phyloP scores from a whole-genome alignment of 2,329 filamentous ascomycete genomes.

The Atkinsonella hypoxylon region DNA sequence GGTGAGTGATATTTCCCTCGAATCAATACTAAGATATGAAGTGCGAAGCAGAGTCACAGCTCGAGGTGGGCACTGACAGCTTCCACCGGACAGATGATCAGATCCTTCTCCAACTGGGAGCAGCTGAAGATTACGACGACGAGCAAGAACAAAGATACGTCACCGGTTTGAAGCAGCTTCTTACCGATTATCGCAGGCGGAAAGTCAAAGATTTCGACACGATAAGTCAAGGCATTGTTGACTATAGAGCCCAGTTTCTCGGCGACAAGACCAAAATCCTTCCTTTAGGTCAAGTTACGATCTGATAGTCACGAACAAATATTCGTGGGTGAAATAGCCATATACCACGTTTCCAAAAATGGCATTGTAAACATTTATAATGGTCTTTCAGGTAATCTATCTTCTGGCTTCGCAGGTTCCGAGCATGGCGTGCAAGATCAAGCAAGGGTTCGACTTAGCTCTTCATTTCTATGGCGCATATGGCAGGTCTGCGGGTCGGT shows the following conservation, averaged over 20 bases:
- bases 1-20: slow-evolving; percentile 20
- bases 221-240: slow-evolving; percentile 55
- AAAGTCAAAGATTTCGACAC: slow-evolving; percentile 53
- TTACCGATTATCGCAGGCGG: slow-evolving; percentile 45
- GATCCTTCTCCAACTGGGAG: slow-evolving; percentile 60
- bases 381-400: background rate
- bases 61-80: slow-evolving; percentile 36
- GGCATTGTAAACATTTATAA: slow-evolving; percentile 5
- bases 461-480: background rate
- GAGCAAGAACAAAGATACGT: slow-evolving; percentile 51
- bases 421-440: background rate
- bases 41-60: slow-evolving; percentile 7
- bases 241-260: slow-evolving; percentile 53
- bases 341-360: background rate
- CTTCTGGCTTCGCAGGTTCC: background rate
- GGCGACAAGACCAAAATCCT: slow-evolving; percentile 53
- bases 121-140: slow-evolving; percentile 49
- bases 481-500: background rate
- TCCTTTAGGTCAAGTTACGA: slow-evolving; percentile 37
- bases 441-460: background rate
- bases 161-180: slow-evolving; percentile 46
- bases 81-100: slow-evolving; percentile 48
- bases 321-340: background rate
- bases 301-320: background rate
- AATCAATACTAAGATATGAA: slow-evolving; percentile 11